Percentiles rank a stretch among this genome's conserved stretches.
Evolutionary conservation across 345 rosid species (phyloP).

Genomic region (Acer saccharum): DNA sequence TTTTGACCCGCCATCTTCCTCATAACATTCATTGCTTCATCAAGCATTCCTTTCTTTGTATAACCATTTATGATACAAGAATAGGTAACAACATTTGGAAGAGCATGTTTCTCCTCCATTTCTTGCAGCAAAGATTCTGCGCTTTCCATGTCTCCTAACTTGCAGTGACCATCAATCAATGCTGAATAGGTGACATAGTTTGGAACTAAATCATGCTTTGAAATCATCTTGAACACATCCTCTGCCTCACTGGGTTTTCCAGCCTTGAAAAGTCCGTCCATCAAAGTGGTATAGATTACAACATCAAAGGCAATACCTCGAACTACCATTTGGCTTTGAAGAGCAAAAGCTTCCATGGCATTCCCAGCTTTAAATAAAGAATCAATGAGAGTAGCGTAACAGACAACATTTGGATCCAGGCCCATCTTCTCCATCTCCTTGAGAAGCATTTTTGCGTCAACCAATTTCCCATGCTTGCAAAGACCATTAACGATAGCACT

Average conservation of each 20-base stretch:
- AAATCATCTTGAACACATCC: conserved; percentile 46
- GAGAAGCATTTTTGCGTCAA: conserved; percentile 61
- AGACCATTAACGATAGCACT: conserved; percentile 70
- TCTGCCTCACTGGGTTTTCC: conserved; percentile 63
- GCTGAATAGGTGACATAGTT: conserved; percentile 62
- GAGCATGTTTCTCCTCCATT: conserved; percentile 54
- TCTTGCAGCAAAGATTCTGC: conserved; percentile 53
- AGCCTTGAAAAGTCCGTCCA: conserved; percentile 80
- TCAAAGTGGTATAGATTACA: conserved; percentile 68
- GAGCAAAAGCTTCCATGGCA: conserved; percentile 58
- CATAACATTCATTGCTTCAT: conserved; percentile 57
- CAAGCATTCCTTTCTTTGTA: conserved; percentile 70
- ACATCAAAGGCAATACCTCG: conserved; percentile 76
- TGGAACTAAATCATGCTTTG: conserved; percentile 53
- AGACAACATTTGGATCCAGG: conserved; percentile 66
- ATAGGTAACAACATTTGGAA: conserved; percentile 66
- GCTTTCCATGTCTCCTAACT: conserved; percentile 60
- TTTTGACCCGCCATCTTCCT: conserved; percentile 53
- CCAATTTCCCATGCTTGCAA: conserved; percentile 60
- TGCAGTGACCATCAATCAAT: conserved; percentile 74
- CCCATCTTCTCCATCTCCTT: conserved; percentile 71
- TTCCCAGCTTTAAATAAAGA: conserved; percentile 63
- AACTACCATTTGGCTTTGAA: conserved; percentile 74
- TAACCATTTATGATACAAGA: conserved; percentile 74
- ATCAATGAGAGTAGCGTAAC: conserved; percentile 67